Percentiles rank a stretch among this genome's conserved stretches.
Evolutionary conservation across 306 rosid genomes (phyloP).

Genomic region (Castanea crenata): DNA sequence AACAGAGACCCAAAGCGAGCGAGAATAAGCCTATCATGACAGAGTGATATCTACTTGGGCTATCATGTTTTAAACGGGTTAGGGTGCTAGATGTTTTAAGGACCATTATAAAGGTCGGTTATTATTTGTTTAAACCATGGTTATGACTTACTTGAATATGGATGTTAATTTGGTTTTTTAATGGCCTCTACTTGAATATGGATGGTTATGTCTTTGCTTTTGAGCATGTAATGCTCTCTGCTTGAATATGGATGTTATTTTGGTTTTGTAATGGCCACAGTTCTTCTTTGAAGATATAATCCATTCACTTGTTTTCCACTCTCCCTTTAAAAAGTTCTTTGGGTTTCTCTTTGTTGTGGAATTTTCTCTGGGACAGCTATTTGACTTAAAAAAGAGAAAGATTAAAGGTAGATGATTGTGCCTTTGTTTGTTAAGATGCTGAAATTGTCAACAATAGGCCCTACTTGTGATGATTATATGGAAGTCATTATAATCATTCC

Average conservation of each 20-base stretch:
- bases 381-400: background rate
- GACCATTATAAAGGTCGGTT: background rate
- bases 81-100: constrained; percentile 5
- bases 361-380: background rate
- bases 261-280: background rate
- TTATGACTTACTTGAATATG: background rate
- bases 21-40: constrained; percentile 97
- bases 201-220: too few relatives aligned
- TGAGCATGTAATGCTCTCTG: too few relatives aligned
- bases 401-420: background rate
- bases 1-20: constrained; percentile 74
- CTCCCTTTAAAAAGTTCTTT: background rate
- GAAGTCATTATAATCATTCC: background rate
- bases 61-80: constrained; percentile 14
- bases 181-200: too few relatives aligned
- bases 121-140: constrained; percentile 4
- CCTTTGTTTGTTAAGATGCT: background rate
- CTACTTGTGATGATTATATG: background rate
- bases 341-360: background rate
- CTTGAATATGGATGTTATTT: background rate
- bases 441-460: constrained; percentile 1
- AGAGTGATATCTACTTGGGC: constrained; percentile 48
- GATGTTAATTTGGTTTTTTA: background rate
- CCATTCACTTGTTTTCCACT: too few relatives aligned
- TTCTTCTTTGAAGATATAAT: too few relatives aligned